Evolutionary conservation across 2,329 filamentous ascomycete species (phyloP).

Genomic region (Leptodontidium sp.): DNA sequence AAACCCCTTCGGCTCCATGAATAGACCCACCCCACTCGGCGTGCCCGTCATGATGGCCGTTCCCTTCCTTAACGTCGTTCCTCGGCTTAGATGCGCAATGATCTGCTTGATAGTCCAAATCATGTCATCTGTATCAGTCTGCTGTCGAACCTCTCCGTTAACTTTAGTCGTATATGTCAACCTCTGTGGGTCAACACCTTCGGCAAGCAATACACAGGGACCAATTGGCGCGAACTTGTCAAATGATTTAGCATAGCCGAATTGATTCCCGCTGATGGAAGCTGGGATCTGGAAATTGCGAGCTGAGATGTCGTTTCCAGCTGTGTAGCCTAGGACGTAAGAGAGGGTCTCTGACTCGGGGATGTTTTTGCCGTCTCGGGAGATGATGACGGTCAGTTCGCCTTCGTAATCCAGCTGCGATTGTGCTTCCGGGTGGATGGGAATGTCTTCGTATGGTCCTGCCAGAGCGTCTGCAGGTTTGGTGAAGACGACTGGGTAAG

Average conservation of each 20-base stretch:
- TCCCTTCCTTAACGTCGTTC: conserved; percentile 54
- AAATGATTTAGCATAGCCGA: conserved; percentile 55
- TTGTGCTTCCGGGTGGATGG: conserved; percentile 58
- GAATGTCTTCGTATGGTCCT: conserved; percentile 50
- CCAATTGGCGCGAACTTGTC: conserved; percentile 55
- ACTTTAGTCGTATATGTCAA: conserved; percentile 50
- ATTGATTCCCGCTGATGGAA: conserved; percentile 51
- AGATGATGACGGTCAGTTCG: conserved; percentile 69
- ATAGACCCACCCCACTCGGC: conserved; percentile 51
- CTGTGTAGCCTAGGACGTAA: conserved; percentile 54
- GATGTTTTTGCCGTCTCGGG: conserved; percentile 51
- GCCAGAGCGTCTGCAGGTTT: conserved; percentile 54
- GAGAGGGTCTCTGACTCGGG: conserved; percentile 48
- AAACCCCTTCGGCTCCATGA: conserved; percentile 45
- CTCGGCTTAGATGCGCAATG: conserved; percentile 52
- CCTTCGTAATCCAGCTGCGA: conserved; percentile 66
- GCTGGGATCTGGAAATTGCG: conserved; percentile 49
- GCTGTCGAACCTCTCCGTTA: conserved; percentile 54
- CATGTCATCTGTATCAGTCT: conserved; percentile 54
- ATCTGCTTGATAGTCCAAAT: conserved; percentile 54
- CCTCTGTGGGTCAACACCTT: conserved; percentile 28
- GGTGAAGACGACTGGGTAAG: conserved; percentile 59
- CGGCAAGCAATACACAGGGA: conserved; percentile 49
- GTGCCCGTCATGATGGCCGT: conserved; percentile 61
- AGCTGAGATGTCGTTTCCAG: conserved; percentile 54